Conservation (phyloP, 106 monocot species). For the Chionographis japonica region DNA sequence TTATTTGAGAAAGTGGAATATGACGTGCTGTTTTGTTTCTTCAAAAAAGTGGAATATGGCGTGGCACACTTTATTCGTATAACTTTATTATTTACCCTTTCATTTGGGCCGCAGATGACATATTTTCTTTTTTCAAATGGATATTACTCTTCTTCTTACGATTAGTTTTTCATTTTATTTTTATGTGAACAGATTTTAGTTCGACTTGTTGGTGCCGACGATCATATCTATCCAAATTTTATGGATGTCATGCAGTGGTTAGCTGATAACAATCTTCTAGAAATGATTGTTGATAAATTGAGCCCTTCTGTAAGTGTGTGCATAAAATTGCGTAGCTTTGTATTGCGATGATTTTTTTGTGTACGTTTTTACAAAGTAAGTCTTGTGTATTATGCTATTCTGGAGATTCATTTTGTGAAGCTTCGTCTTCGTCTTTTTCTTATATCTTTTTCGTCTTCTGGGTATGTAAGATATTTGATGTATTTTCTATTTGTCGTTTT, state of each 20-base stretch:
- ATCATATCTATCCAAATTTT: conserved; percentile 61
- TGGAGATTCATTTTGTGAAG: neutral
- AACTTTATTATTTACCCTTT: too few relatives aligned
- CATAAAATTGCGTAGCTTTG: neutral
- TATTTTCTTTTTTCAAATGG: too few relatives aligned
- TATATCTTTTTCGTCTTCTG: neutral
- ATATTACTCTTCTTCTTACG: neutral
- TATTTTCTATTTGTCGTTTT: too few relatives aligned
- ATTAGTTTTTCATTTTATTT: neutral
- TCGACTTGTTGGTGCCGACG: conserved; percentile 62
- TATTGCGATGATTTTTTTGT: neutral
- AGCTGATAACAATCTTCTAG: conserved; percentile 51
- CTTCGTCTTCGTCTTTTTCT: neutral
- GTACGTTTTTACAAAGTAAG: neutral
- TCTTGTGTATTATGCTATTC: neutral
- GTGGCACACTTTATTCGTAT: too few relatives aligned
- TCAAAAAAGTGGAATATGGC: too few relatives aligned
- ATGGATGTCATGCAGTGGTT: conserved; percentile 63
- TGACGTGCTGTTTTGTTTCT: too few relatives aligned
- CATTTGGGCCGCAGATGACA: too few relatives aligned
- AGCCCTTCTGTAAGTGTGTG: conserved; percentile 40
- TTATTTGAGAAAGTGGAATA: neutral
- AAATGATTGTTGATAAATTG: conserved; percentile 65
- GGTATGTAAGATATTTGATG: too few relatives aligned
- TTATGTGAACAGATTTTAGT: conserved; percentile 44